Conservation (phyloP, 768 basidiomycete species). For the Xerocomus spinulosus region DNA sequence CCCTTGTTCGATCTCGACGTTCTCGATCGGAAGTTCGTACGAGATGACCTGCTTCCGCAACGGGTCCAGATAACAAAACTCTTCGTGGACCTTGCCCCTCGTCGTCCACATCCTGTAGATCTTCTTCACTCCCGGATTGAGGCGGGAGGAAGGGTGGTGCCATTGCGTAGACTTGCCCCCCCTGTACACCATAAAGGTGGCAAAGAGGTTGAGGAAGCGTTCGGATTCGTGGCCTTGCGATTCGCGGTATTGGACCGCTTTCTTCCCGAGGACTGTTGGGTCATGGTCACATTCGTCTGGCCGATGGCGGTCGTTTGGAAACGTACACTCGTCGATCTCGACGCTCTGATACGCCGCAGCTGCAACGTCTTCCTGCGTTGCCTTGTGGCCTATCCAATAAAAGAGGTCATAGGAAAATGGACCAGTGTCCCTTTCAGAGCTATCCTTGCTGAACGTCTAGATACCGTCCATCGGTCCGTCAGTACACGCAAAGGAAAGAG, state of each 20-base stretch:
- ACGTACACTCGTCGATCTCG: constrained; percentile 60
- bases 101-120: constrained; percentile 48
- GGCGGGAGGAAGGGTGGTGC: constrained; percentile 45
- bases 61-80: not conserved
- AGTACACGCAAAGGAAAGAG: not conserved
- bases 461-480: not conserved
- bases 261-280: constrained; percentile 38
- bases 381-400: constrained; percentile 60
- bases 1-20: constrained; percentile 46
- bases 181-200: constrained; percentile 40
- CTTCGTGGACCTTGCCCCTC: constrained; percentile 6
- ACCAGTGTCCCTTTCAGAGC: constrained; percentile 27
- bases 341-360: constrained; percentile 66
- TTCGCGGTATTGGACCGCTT: constrained; percentile 58
- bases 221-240: constrained; percentile 54
- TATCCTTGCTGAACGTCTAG: constrained; percentile 57
- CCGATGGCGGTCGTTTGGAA: not conserved
- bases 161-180: constrained; percentile 51
- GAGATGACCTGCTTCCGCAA: constrained; percentile 34
- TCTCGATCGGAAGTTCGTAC: constrained; percentile 44
- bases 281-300: no score
- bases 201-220: constrained; percentile 48
- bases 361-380: constrained; percentile 56
- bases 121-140: constrained; percentile 41
- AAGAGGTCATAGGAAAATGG: constrained; percentile 54